Evolutionary conservation across 331 rosid species (phyloP).

Genomic region (Arachis monticola): DNA sequence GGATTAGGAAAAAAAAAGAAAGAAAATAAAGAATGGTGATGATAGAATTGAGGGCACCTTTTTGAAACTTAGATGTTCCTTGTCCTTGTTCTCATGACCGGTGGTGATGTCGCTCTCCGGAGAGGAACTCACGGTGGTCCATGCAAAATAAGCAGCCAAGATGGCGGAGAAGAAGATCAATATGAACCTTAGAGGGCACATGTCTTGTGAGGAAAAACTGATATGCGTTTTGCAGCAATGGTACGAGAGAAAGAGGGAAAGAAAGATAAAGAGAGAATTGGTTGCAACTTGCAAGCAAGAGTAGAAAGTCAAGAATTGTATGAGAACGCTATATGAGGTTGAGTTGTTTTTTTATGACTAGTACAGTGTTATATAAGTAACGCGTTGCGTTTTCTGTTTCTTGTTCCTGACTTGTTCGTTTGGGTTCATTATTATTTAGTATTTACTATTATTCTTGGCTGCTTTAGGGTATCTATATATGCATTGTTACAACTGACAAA

Average conservation of each 20-base stretch:
- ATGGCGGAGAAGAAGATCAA: conserved; percentile 72
- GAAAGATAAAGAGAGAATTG: background rate
- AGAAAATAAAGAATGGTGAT: background rate
- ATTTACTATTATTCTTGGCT: background rate
- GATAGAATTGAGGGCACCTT: conserved; percentile 40
- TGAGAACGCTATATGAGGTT: conserved; percentile 8
- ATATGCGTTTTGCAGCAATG: background rate
- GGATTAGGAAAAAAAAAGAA: background rate
- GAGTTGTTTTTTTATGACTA: conserved; percentile 30
- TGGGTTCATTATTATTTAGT: background rate
- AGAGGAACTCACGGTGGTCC: conserved; percentile 60
- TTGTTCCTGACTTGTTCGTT: background rate
- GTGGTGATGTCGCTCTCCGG: conserved; percentile 23
- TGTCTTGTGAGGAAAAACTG: conserved; percentile 23
- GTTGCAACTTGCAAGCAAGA: background rate
- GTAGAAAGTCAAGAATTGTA: conserved; percentile 14
- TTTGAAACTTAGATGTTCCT: conserved; percentile 35
- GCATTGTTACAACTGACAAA: too few relatives aligned
- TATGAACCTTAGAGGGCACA: conserved; percentile 85
- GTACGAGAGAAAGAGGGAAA: background rate
- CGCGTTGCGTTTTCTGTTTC: conserved; percentile 17
- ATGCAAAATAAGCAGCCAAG: conserved; percentile 68
- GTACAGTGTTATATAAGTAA: background rate
- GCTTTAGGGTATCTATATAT: too few relatives aligned
- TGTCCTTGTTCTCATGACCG: conserved; percentile 19